Percentiles rank a stretch among this genome's conserved stretches.
phyloP scores from a whole-genome alignment of 2,329 filamentous ascomycete genomes.

The Penicillium sp. region DNA sequence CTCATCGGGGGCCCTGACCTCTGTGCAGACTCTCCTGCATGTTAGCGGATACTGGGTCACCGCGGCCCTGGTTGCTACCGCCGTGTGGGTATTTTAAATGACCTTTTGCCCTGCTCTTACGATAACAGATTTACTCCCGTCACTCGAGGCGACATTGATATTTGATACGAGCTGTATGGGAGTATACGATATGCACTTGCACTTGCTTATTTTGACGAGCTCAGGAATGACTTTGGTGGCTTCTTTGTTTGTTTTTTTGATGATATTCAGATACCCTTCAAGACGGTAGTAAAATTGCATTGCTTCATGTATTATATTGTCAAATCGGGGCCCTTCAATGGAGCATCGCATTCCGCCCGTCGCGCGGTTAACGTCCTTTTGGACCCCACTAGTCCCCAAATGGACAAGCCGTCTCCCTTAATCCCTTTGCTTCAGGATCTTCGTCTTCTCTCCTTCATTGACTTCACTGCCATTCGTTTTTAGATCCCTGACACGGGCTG shows the following conservation, averaged over 20 bases:
- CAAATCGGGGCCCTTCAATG: too few relatives aligned
- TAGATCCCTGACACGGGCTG: conserved; percentile 27
- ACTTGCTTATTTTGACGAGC: not conserved
- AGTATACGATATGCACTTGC: not conserved
- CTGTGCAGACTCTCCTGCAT: conserved; percentile 23
- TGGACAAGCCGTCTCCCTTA: not conserved
- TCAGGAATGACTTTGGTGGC: not conserved
- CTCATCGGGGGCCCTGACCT: conserved; percentile 17
- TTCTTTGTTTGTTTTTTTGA: not conserved
- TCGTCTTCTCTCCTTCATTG: not conserved
- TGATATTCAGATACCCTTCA: not conserved
- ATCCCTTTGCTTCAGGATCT: not conserved
- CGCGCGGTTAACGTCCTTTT: not conserved
- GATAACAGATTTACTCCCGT: not conserved
- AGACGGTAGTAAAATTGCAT: not conserved
- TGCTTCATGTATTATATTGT: not conserved
- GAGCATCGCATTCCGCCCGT: not conserved
- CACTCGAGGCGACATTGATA: not conserved
- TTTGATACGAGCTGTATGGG: not conserved
- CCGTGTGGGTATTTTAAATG: conserved; percentile 30
- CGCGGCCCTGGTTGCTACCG: conserved; percentile 33
- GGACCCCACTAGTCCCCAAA: not conserved
- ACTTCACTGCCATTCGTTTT: conserved; percentile 25
- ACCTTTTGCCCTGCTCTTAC: not conserved
- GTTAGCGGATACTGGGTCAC: conserved; percentile 43